Percentiles rank a stretch among this genome's conserved stretches.
These are phyloP conservation scores for Cercis canadensis DNA, from an alignment of 306 rosid species.

Conservation along the genomic window DNA sequence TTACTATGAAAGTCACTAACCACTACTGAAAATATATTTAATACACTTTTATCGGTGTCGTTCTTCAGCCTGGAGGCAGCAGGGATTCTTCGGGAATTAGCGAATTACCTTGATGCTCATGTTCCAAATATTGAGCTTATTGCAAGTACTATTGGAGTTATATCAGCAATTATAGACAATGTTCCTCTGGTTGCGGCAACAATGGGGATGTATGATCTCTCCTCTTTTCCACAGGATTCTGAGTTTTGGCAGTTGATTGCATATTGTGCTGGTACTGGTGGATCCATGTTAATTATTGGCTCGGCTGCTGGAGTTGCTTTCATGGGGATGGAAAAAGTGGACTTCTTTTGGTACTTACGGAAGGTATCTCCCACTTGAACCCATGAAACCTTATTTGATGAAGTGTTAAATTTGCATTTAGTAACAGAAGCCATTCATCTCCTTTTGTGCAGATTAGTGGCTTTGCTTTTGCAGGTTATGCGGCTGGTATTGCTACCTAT, in stretches of 20 bases:
- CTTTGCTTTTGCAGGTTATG: slow-evolving; percentile 94
- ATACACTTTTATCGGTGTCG: slow-evolving; percentile 1
- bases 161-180: slow-evolving; percentile 88
- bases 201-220: slow-evolving; percentile 91
- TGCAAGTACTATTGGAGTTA: slow-evolving; percentile 81
- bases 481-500: slow-evolving; percentile 83
- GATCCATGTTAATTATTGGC: slow-evolving; percentile 94
- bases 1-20: not conserved
- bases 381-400: slow-evolving; percentile 6
- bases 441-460: slow-evolving; percentile 97
- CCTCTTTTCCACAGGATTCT: slow-evolving; percentile 84
- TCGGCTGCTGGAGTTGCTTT: slow-evolving; percentile 98
- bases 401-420: not conserved
- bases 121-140: slow-evolving; percentile 69
- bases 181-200: slow-evolving; percentile 95
- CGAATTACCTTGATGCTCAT: slow-evolving; percentile 84
- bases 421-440: slow-evolving; percentile 12
- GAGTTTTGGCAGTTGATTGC: slow-evolving; percentile 95
- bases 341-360: slow-evolving; percentile 91
- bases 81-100: slow-evolving; percentile 85
- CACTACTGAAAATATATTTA: slow-evolving; percentile 10
- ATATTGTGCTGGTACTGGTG: slow-evolving; percentile 95
- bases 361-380: slow-evolving; percentile 57
- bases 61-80: slow-evolving; percentile 83
- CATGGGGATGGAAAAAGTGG: slow-evolving; percentile 99